Percentiles rank a stretch among this genome's conserved stretches.
Conservation (phyloP, 176 grass and related monocot genomes). For the Oryza glaberrima region DNA sequence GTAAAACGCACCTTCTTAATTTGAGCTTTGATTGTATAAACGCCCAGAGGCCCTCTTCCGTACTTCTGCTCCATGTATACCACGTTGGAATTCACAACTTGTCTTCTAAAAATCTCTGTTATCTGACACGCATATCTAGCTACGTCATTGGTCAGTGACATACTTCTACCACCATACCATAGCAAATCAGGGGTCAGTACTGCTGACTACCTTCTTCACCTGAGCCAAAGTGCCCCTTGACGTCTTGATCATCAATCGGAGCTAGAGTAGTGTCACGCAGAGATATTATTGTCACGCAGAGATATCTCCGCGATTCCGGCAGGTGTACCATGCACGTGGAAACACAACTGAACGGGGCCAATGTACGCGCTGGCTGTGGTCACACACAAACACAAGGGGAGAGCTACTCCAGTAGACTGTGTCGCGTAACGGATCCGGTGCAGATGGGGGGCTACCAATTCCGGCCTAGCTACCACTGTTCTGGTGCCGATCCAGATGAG, state of each 20-base stretch:
- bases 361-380: not conserved
- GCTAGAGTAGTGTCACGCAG: not conserved
- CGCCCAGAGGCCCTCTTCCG: no score
- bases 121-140: not conserved
- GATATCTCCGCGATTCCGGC: not conserved
- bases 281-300: not conserved
- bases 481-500: not conserved
- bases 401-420: not conserved
- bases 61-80: not conserved
- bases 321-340: slow-evolving; percentile 18
- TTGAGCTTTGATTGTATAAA: not conserved
- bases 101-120: not conserved
- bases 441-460: no score
- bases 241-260: not conserved
- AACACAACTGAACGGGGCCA: not conserved
- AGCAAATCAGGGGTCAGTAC: not conserved
- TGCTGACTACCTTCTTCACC: no score
- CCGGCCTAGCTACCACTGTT: no score
- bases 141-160: not conserved
- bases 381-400: not conserved
- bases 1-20: not conserved
- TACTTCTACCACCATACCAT: not conserved
- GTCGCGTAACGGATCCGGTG: not conserved
- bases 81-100: slow-evolving; percentile 15
- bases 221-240: not conserved